Base-by-base conservation (phyloP, 805 yeast species). In the Starmerella gropengiesseri region DNA sequence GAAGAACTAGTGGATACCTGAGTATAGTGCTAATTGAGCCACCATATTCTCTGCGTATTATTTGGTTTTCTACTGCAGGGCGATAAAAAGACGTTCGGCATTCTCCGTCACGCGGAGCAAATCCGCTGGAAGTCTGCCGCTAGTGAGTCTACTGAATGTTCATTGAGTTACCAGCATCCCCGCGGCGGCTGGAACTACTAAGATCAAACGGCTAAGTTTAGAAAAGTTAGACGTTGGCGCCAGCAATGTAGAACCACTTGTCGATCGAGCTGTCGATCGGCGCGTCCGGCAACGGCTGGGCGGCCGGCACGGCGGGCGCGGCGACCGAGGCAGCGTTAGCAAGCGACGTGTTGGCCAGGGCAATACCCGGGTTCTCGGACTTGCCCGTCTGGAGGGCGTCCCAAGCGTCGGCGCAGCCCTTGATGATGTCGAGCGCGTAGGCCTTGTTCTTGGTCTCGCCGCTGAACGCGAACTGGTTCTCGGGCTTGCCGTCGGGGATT, bases 401-500 rank as follows among this genome's bases (percentile, higher is more conserved):
- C 96, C 96, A 89, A 43, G 95, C 84, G 55, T 75, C 79, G 58
- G 73, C 64, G 60, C 94, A 83, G 66, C 85, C 94, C 58, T 75
- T 70, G 54, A 89, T 74, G 54, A 87, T 75, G 53, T 81, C 85
- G 55, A 82, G 71, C 46, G 98, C 94, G 60, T 87, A 86, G 58
- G 75, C 71, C 69, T 75, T 82, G 73, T 78, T 77, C 67, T 82
- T 82, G 71, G 85, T 84, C 63, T 82, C 85, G 52, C 95, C 98
- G 48, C 83, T 74, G 77, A 85, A 86, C n/a, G 96, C 97, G 64
- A 91, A 89, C 66, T 81, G 81, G 68, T 91, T 91, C 67, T 77
- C 83, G 57, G 95, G 94, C 74, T 91, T 91, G 49, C 97, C 98
- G 64, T 89, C 98, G 43, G 98, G 96, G 55, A 86, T 74, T 68